These are phyloP conservation scores for Glutinoglossum americanum DNA, from an alignment of 495 filamentous ascomycete genomes.

Conservation along the genomic window DNA sequence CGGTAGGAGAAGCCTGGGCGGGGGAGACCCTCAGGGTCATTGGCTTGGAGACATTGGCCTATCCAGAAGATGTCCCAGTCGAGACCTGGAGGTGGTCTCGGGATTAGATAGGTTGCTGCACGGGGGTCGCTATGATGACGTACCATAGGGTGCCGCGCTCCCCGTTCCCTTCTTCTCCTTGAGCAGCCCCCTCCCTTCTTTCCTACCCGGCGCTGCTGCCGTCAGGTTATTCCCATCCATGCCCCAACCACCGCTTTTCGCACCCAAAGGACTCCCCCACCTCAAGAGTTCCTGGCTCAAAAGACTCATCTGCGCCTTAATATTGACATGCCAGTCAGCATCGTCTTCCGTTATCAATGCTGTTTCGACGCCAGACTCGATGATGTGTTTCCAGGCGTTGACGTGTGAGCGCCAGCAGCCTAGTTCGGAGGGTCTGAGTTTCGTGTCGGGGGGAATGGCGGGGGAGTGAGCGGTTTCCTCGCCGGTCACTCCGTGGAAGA, in stretches of 20 bases:
- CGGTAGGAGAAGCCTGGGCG: background rate
- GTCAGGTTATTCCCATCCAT: background rate
- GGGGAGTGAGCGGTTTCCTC: background rate
- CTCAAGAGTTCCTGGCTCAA: background rate
- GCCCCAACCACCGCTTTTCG: background rate
- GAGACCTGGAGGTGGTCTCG: too few relatives aligned
- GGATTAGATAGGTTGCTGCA: too few relatives aligned
- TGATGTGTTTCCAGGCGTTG: background rate
- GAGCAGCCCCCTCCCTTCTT: background rate
- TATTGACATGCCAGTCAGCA: slow-evolving; percentile 1
- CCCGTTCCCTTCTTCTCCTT: too few relatives aligned
- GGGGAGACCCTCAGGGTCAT: background rate
- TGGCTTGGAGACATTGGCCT: background rate
- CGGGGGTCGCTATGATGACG: too few relatives aligned
- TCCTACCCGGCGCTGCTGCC: background rate
- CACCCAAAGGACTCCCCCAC: background rate
- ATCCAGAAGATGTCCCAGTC: background rate
- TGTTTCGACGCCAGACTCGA: background rate
- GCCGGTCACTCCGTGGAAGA: background rate
- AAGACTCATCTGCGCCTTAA: background rate
- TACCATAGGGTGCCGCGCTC: background rate
- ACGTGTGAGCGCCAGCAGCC: background rate
- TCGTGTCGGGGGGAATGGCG: background rate
- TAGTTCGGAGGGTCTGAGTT: background rate
- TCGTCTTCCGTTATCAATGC: slow-evolving; percentile 2